Base-by-base conservation (phyloP, 306 rosid species). In the Casuarina glauca region DNA sequence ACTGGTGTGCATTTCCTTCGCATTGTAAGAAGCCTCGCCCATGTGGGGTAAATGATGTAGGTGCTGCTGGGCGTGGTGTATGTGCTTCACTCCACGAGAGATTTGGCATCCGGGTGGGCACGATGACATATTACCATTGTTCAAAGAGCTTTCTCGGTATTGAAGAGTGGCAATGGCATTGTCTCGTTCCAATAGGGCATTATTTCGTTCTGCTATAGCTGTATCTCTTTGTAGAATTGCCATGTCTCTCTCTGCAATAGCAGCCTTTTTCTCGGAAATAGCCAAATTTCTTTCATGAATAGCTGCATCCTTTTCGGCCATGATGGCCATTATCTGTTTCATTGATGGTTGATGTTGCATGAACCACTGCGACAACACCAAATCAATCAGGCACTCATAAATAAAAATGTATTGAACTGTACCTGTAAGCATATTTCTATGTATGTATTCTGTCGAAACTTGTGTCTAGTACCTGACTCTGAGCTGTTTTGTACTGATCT, bases 51-150 rank as follows among this genome's bases (percentile, higher is more conserved):
- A 8, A 52, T 92, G 92, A 58, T 92, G 91, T 32, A 82, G 82
- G 80, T 86, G 93, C 75, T 87, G 94, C 81, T 88, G 98, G 0
- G 90, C 91, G 80, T 95, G 97, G 84, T 95, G 99, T 79, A 93
- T 80, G 70, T 95, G 99, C 91, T 91, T 95, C 75, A 95, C 93
- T 70, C 97, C 99, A 3, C 97, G 97, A 19, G 97, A 90, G 64
- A 92, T 95, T 87, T 95, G 99, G 86, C 97, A 95, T 55, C 99
- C 99, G 39, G 99, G 97, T 69, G 99, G 97, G 58, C 99, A 93
- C 5, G 97, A 86, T 43, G 93, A 84, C 81, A 86, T 72, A 75
- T 75, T 84, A 7, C 91, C 90, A 77, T 74, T 85, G 67, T 75
- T 62, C 61, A 94, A 69, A 68, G 95, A 76, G 83, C 74, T 91